phyloP scores from a whole-genome alignment of 2,329 filamentous ascomycete species.

The Lanzia echinophila region DNA sequence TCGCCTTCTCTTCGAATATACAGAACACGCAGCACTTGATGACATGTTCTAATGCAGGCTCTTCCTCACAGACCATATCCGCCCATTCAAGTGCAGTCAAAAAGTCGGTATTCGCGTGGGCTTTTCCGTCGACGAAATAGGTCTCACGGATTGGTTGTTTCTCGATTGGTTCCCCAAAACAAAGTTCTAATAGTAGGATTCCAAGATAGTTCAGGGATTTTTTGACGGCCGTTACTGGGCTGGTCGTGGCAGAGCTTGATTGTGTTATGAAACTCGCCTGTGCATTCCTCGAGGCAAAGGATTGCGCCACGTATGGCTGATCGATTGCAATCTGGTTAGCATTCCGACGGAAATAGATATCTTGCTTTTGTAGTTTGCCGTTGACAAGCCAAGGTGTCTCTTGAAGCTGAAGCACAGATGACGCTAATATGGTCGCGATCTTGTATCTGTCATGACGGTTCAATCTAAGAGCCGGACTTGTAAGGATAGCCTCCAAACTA shows the following conservation, averaged over 20 bases:
- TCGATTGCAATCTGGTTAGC: slow-evolving; percentile 14
- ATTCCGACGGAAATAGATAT: slow-evolving; percentile 20
- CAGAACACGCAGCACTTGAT: slow-evolving; percentile 20
- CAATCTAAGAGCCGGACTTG: background rate
- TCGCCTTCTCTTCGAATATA: slow-evolving; percentile 18
- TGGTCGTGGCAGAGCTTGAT: background rate
- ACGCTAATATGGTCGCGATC: slow-evolving; percentile 20
- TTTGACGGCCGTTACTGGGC: slow-evolving; percentile 6
- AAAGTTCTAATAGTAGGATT: slow-evolving; percentile 25
- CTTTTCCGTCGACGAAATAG: slow-evolving; percentile 15
- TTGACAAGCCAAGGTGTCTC: slow-evolving; percentile 20
- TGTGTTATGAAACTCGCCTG: background rate
- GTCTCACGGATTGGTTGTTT: slow-evolving; percentile 12
- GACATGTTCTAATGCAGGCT: slow-evolving; percentile 15
- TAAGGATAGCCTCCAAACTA: slow-evolving; percentile 18
- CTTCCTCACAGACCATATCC: slow-evolving; percentile 18
- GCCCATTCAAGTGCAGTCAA: slow-evolving; percentile 20
- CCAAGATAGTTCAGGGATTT: slow-evolving; percentile 17
- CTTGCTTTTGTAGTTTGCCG: slow-evolving; percentile 16
- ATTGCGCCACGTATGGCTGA: slow-evolving; percentile 16
- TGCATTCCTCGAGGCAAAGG: slow-evolving; percentile 5
- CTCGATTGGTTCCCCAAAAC: slow-evolving; percentile 23
- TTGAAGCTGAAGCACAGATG: slow-evolving; percentile 22
- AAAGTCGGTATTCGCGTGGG: slow-evolving; percentile 15
- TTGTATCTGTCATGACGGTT: slow-evolving; percentile 19